Evolutionary conservation across 306 rosid genomes (phyloP).

Genomic region (Leucaena leucocephala): DNA sequence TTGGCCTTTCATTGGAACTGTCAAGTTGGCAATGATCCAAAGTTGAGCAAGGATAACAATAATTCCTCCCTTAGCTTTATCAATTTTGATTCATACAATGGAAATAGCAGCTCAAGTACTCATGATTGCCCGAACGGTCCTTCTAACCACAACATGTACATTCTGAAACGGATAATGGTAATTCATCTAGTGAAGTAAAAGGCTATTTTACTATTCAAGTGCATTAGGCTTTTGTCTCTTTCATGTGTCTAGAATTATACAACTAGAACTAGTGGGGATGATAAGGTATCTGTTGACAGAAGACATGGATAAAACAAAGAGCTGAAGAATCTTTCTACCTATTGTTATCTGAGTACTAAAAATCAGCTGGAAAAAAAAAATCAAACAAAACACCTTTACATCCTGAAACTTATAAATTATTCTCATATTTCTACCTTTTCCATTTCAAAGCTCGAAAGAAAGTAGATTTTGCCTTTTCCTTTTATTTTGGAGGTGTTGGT

Average conservation of each 20-base stretch:
- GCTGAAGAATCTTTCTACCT: background rate
- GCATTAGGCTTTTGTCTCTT: conserved; percentile 30
- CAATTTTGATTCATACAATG: conserved; percentile 18
- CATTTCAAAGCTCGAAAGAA: background rate
- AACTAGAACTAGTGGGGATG: background rate
- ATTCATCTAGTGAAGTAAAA: conserved; percentile 28
- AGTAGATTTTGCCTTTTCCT: background rate
- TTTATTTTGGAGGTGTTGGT: background rate
- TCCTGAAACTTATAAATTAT: background rate
- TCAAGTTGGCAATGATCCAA: conserved; percentile 51
- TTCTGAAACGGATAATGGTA: conserved; percentile 98
- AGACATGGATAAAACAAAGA: background rate
- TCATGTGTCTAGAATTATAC: conserved; percentile 7
- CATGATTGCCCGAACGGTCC: conserved; percentile 55
- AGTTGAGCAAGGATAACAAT: conserved; percentile 45
- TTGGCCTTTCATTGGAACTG: conserved; percentile 91
- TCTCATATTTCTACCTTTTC: background rate
- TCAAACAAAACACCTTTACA: background rate
- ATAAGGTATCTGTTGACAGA: background rate
- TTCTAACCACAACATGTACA: conserved; percentile 64
- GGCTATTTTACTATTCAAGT: conserved; percentile 35
- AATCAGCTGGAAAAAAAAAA: background rate
- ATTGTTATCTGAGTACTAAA: background rate
- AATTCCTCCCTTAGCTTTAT: conserved; percentile 35
- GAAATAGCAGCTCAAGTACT: conserved; percentile 47